Base-by-base conservation (phyloP, 345 rosid species). In the Camelina sativa region DNA sequence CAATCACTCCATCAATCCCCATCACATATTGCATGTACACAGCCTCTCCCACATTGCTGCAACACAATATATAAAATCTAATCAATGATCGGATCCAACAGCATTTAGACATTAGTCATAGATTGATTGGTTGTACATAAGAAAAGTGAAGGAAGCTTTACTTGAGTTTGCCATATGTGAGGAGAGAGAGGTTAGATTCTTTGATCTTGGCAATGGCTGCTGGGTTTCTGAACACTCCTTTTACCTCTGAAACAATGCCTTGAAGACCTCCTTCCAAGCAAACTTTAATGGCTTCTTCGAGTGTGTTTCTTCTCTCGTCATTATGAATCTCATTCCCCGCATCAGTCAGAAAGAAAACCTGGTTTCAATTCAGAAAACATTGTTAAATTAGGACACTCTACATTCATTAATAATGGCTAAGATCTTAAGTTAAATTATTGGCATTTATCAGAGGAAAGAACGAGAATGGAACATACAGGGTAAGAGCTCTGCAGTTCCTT, bases 11-110 rank as follows among this genome's bases (percentile, higher is more conserved):
- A 30, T 92, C 89, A 43, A 89, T 76, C 11, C 98, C 97, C 98
- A 96, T 96, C 81, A 92, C 67, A 80, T 96, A 77, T 62, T 96
- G 99, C 91, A 92, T 81, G 85, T 89, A 91, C 56, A 92, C 99
- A 0, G 97, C 97, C 82, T 95, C 99, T 0, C 92, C 66, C 19
- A 95, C 97, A 71, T 92, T 96, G 70, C 93, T 88, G 81, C 80
- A 79, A 20, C 60, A 8, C 25, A 41, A 48, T 13, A 48, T 35
- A 35, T 3, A 43, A n/a, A 19, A 65, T 34, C 15, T 19, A 4
- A 32, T 1, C 5, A 38, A 1, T 12, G 44, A 44, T 32, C 1
- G 1, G 8, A n/a, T 12, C 15, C 53, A 44, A 15, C 4, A 59
- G 46, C n/a, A 19, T 0, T 19, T 41, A 30, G 13, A 19, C 37